These are phyloP conservation scores for Curvularia lunata DNA, from an alignment of 2,329 filamentous ascomycete species.

Conservation along the genomic window DNA sequence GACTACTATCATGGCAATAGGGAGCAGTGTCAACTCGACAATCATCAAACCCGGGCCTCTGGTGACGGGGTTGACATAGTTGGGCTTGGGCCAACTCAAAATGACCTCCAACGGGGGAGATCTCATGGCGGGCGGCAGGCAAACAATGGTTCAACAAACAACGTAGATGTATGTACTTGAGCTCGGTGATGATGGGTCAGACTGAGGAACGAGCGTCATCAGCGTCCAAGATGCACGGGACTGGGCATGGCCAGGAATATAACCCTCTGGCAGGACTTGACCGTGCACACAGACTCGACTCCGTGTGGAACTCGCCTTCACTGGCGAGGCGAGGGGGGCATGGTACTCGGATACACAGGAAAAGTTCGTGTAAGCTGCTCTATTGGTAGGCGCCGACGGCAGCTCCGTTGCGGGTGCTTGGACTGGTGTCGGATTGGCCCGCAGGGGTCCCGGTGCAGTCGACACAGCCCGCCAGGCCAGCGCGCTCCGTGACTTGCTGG, in stretches of 20 bases:
- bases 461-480: constrained; percentile 24
- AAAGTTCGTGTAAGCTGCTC: constrained; percentile 23
- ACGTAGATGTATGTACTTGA: constrained; percentile 25
- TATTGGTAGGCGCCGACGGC: constrained; percentile 35
- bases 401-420: constrained; percentile 37
- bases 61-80: constrained; percentile 53
- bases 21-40: constrained; percentile 47
- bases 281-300: constrained; percentile 25
- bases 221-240: constrained; percentile 35
- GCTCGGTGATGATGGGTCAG: constrained; percentile 21
- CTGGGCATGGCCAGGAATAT: constrained; percentile 36
- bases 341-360: constrained; percentile 24
- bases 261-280: constrained; percentile 22
- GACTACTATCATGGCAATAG: constrained; percentile 46
- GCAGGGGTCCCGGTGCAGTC: constrained; percentile 33
- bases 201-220: constrained; percentile 39
- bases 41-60: constrained; percentile 52
- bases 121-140: constrained; percentile 34
- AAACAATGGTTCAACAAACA: constrained; percentile 23
- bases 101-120: constrained; percentile 45
- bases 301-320: constrained; percentile 32
- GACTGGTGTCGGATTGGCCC: constrained; percentile 34
- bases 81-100: constrained; percentile 51
- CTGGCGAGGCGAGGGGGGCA: constrained; percentile 29
- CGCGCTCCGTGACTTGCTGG: constrained; percentile 38